Conservation (phyloP, 2,329 filamentous ascomycete species). For the Fusarium abutilonis region DNA sequence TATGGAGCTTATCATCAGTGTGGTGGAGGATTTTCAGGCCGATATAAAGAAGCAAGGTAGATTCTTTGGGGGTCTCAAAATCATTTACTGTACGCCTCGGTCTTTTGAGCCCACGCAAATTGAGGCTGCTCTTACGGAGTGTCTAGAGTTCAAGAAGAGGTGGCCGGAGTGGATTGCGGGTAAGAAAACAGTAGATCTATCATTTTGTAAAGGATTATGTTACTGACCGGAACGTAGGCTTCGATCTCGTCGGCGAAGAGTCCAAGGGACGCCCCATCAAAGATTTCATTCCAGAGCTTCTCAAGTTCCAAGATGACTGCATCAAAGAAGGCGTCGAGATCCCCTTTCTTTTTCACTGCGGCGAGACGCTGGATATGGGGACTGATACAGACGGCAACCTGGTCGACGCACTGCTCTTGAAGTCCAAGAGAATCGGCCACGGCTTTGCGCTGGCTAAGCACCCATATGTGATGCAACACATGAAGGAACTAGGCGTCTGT, state of each 20-base stretch:
- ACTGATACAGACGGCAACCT: conserved; percentile 73
- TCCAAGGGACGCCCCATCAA: conserved; percentile 67
- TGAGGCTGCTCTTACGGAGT: conserved; percentile 65
- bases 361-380: conserved; percentile 76
- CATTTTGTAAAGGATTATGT: background rate
- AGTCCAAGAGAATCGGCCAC: conserved; percentile 76
- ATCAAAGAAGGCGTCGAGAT: conserved; percentile 61
- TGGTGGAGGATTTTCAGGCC: conserved; percentile 60
- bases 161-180: conserved; percentile 71
- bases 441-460: conserved; percentile 76
- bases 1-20: conserved; percentile 68
- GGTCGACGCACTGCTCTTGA: conserved; percentile 72
- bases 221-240: conserved; percentile 57
- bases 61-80: conserved; percentile 72
- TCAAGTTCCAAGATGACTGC: conserved; percentile 66
- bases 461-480: conserved; percentile 70
- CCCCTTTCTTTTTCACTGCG: conserved; percentile 80
- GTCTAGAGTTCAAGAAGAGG: conserved; percentile 65
- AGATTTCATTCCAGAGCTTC: conserved; percentile 64
- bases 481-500: conserved; percentile 71
- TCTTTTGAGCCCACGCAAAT: conserved; percentile 64
- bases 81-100: conserved; percentile 76
- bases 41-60: conserved; percentile 43
- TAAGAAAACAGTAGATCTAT: conserved; percentile 48
- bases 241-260: conserved; percentile 77